phyloP scores from a whole-genome alignment of 2,329 filamentous ascomycete species.

The Raffaelea deltoideospora region DNA sequence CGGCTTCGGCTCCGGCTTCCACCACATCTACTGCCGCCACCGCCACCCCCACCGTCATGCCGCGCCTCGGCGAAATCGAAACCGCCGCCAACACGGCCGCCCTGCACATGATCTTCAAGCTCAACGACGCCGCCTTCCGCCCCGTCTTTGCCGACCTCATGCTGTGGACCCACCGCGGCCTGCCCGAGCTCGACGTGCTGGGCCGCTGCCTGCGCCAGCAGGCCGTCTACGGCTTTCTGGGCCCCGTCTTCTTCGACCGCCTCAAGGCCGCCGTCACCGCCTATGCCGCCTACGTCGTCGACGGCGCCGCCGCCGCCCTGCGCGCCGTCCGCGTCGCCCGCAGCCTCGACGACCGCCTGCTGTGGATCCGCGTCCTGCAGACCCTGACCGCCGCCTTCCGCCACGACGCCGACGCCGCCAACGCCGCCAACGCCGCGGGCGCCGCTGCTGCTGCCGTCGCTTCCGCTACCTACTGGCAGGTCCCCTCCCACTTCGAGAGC shows the following conservation, averaged over 20 bases:
- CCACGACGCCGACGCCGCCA: slow-evolving; percentile 55
- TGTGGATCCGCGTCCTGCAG: slow-evolving; percentile 56
- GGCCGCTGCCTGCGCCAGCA: slow-evolving; percentile 50
- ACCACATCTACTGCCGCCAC: slow-evolving; percentile 19
- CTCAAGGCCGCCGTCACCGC: slow-evolving; percentile 90
- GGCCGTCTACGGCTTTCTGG: slow-evolving; percentile 70
- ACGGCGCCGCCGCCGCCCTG: slow-evolving; percentile 55
- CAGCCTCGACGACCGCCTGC: slow-evolving; percentile 33
- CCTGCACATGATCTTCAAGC: slow-evolving; percentile 87
- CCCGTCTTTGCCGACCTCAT: slow-evolving; percentile 80
- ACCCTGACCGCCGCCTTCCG: slow-evolving; percentile 65
- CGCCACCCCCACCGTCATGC: neutral
- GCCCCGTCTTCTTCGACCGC: slow-evolving; percentile 62
- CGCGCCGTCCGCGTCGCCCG: slow-evolving; percentile 25
- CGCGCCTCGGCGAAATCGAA: slow-evolving; percentile 45
- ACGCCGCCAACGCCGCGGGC: slow-evolving; percentile 46
- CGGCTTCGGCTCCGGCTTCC: neutral
- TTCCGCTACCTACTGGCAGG: slow-evolving; percentile 60
- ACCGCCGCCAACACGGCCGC: slow-evolving; percentile 50
- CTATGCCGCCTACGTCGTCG: slow-evolving; percentile 75
- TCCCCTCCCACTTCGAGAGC: slow-evolving; percentile 67
- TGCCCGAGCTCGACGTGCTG: slow-evolving; percentile 44
- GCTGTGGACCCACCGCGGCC: slow-evolving; percentile 55
- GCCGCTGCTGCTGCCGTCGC: neutral
- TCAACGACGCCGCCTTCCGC: slow-evolving; percentile 86